Percentiles rank a stretch among this genome's conserved stretches.
Evolutionary conservation across 345 rosid genomes (phyloP).

Genomic region (Eucalyptus marginata): DNA sequence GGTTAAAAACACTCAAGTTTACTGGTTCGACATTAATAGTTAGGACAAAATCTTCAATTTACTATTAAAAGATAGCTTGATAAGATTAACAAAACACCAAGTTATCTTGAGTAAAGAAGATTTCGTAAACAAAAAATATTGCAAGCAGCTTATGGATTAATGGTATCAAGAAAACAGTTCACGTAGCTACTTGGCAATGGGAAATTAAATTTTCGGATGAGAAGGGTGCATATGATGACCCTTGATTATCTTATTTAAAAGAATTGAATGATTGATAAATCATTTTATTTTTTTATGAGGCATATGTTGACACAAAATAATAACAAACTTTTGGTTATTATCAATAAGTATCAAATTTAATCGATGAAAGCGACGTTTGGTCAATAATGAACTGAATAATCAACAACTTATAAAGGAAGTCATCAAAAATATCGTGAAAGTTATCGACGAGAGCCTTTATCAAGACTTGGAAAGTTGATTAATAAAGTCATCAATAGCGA

Average conservation of each 20-base stretch:
- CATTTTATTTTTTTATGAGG: not conserved
- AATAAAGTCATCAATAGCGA: not conserved
- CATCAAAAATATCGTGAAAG: not conserved
- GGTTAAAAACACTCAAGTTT: not conserved
- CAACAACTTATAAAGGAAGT: accelerated
- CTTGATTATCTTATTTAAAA: not conserved
- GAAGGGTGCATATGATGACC: accelerated
- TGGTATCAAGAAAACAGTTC: not conserved
- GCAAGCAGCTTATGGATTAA: not conserved
- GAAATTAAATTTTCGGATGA: not conserved
- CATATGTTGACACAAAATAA: not conserved
- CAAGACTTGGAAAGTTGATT: not conserved
- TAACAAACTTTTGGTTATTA: not conserved
- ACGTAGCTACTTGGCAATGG: not conserved
- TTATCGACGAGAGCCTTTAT: not conserved
- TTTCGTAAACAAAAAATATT: not conserved
- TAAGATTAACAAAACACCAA: not conserved
- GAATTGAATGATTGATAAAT: not conserved
- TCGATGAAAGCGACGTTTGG: not conserved
- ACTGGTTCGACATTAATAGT: not conserved
- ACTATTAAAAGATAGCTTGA: not conserved
- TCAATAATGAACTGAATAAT: not conserved
- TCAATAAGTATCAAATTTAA: not conserved
- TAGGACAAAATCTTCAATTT: not conserved
- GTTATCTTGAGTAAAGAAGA: not conserved